Conservation (phyloP, 2,329 filamentous ascomycete species). For the Daldinia sp. region DNA sequence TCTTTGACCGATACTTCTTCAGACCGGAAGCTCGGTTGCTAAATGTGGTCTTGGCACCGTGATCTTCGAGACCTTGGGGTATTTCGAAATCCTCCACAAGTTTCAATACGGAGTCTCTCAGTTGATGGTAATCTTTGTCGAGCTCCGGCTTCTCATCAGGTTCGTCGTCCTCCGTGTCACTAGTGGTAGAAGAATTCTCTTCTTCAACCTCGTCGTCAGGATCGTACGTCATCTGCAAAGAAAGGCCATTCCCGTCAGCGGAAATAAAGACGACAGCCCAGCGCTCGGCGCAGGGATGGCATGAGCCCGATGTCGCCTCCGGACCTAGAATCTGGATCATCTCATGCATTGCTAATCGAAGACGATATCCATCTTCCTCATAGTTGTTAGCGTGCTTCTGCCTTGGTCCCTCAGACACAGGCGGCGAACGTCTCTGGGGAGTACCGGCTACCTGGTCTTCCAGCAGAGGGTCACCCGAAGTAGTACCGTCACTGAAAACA, state of each 20-base stretch:
- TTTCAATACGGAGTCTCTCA: slow-evolving; percentile 82
- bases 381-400: slow-evolving; percentile 60
- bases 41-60: slow-evolving; percentile 68
- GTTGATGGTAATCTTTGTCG: slow-evolving; percentile 80
- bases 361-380: slow-evolving; percentile 70
- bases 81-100: slow-evolving; percentile 86
- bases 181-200: slow-evolving; percentile 68
- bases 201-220: slow-evolving; percentile 70
- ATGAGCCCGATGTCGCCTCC: slow-evolving; percentile 71
- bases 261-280: slow-evolving; percentile 87
- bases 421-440: slow-evolving; percentile 64
- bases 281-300: slow-evolving; percentile 81
- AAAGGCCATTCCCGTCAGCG: slow-evolving; percentile 73
- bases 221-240: slow-evolving; percentile 76
- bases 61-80: slow-evolving; percentile 69
- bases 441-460: slow-evolving; percentile 62
- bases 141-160: slow-evolving; percentile 68
- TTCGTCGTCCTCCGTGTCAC: slow-evolving; percentile 70
- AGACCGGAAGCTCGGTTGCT: slow-evolving; percentile 73
- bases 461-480: slow-evolving; percentile 69
- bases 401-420: slow-evolving; percentile 55
- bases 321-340: slow-evolving; percentile 72
- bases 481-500: slow-evolving; percentile 73
- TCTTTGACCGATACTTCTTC: slow-evolving; percentile 68
- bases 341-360: slow-evolving; percentile 74